Evolutionary conservation across 1,284 basidiomycete genomes (phyloP).

Genomic region (Cronartium quercuum): DNA sequence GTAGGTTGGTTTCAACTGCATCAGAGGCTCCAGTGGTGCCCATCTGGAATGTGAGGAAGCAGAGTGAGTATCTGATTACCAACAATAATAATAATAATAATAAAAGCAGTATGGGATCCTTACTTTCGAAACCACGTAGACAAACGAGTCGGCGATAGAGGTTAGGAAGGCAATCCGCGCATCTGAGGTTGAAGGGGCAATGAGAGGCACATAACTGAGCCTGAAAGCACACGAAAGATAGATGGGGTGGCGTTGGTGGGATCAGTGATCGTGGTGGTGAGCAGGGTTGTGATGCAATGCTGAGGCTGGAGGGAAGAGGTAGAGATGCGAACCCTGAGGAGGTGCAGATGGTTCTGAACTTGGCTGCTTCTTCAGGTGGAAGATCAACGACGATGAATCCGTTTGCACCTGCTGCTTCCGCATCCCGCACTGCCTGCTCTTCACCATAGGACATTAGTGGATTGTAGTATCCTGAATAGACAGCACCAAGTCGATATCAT

Average conservation of each 20-base stretch:
- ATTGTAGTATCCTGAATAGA: conserved; percentile 79
- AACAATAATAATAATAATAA: not conserved
- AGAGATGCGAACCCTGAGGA: conserved; percentile 62
- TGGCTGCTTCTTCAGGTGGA: conserved; percentile 89
- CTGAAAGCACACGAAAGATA: conserved; percentile 51
- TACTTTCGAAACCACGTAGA: conserved; percentile 84
- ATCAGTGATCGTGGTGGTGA: conserved; percentile 67
- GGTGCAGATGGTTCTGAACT: conserved; percentile 81
- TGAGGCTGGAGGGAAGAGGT: conserved; percentile 10
- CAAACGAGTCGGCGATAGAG: conserved; percentile 90
- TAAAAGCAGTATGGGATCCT: not conserved
- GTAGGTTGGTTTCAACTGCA: conserved; percentile 9
- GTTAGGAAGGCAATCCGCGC: conserved; percentile 82
- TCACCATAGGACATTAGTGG: conserved; percentile 92
- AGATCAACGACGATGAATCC: conserved; percentile 97
- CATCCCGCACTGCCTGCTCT: conserved; percentile 83
- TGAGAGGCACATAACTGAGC: conserved; percentile 90
- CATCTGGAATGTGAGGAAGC: not conserved
- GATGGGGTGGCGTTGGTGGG: conserved; percentile 59
- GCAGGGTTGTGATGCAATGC: not conserved
- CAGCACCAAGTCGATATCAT: not conserved
- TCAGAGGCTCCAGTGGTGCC: conserved; percentile 22
- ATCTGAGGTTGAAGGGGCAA: conserved; percentile 86
- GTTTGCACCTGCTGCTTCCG: conserved; percentile 80
- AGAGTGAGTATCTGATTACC: not conserved